Percentiles rank a stretch among this genome's conserved stretches.
Conservation (phyloP, 345 rosid species). For the Noccaea caerulescens region DNA sequence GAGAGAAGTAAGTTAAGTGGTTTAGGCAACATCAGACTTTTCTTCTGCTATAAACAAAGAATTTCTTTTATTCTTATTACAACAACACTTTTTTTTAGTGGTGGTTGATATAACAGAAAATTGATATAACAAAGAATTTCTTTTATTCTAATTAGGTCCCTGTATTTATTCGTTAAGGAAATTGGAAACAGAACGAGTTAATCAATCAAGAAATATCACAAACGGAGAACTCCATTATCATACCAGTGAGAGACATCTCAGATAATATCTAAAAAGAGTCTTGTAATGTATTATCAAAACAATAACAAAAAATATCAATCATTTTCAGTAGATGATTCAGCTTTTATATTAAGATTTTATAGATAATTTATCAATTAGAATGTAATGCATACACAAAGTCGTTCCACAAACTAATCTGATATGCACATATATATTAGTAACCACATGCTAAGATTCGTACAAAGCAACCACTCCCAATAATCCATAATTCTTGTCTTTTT, state of each 20-base stretch:
- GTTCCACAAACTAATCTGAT: background rate
- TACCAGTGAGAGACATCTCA: background rate
- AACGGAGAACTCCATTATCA: too few species aligned
- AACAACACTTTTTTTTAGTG: too few species aligned
- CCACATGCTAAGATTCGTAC: conserved; percentile 17
- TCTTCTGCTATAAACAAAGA: conserved; percentile 44
- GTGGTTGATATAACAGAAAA: background rate
- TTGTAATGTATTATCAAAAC: too few species aligned
- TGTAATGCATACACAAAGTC: background rate
- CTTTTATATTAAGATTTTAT: background rate
- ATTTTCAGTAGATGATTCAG: background rate
- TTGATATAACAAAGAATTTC: too few species aligned
- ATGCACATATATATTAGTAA: background rate
- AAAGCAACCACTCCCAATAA: conserved; percentile 31
- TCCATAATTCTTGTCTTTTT: conserved; percentile 7
- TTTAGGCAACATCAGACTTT: conserved; percentile 38
- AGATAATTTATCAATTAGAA: background rate
- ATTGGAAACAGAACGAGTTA: too few species aligned
- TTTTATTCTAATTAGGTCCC: background rate
- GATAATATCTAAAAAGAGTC: background rate
- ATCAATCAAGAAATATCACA: background rate
- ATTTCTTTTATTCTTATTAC: conserved; percentile 8
- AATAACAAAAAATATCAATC: too few species aligned
- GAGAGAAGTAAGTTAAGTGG: conserved; percentile 28
- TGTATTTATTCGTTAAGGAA: background rate